These are phyloP conservation scores for Strobilomyces confusus DNA, from an alignment of 768 basidiomycete genomes.

Conservation along the genomic window DNA sequence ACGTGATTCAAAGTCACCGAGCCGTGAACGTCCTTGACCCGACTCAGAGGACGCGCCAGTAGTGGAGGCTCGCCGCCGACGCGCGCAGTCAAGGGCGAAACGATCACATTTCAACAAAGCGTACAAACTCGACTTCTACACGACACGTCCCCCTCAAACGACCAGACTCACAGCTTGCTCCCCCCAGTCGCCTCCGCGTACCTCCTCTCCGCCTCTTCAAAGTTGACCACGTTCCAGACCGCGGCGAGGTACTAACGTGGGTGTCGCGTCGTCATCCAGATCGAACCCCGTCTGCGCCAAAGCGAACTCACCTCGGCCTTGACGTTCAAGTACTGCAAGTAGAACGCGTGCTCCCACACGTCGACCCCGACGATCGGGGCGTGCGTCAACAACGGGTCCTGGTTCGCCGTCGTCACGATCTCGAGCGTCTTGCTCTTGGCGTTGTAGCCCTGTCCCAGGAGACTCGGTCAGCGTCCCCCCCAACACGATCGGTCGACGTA, in stretches of 20 bases:
- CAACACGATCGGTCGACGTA: slow-evolving; percentile 37
- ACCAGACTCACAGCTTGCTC: neutral
- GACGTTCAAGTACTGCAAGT: slow-evolving; percentile 94
- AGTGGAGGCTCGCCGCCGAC: no score
- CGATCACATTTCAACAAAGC: no score
- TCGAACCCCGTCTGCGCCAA: no score
- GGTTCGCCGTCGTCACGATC: slow-evolving; percentile 90
- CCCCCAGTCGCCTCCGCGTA: slow-evolving; percentile 31
- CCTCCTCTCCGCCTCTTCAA: slow-evolving; percentile 80
- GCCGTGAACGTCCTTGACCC: no score
- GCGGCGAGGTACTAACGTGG: slow-evolving; percentile 73
- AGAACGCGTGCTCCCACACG: slow-evolving; percentile 96
- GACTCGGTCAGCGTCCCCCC: neutral
- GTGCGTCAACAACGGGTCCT: slow-evolving; percentile 81
- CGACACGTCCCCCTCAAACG: neutral
- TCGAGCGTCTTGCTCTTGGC: slow-evolving; percentile 67
- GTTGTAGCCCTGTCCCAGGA: slow-evolving; percentile 59
- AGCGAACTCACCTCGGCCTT: slow-evolving; percentile 74
- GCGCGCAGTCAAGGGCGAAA: no score
- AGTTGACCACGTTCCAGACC: slow-evolving; percentile 98
- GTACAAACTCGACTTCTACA: neutral
- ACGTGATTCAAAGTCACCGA: no score
- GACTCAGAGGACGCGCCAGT: no score
- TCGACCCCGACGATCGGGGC: slow-evolving; percentile 88
- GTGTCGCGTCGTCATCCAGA: neutral